phyloP scores from a whole-genome alignment of 768 basidiomycete genomes.

The Mycena indigotica region DNA sequence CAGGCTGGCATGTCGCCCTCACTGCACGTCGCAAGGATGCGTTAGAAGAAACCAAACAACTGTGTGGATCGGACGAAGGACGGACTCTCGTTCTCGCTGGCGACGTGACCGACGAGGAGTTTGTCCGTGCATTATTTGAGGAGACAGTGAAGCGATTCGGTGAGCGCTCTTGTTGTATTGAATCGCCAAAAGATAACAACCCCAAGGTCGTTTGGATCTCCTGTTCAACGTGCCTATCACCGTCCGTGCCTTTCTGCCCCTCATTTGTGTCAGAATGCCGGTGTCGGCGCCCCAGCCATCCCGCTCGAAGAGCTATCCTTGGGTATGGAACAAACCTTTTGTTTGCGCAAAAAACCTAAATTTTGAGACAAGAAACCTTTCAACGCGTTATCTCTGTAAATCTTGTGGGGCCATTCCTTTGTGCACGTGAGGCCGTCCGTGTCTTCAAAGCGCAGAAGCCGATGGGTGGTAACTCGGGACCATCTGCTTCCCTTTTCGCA shows the following conservation, averaged over 20 bases:
- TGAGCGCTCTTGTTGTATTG: constrained; percentile 24
- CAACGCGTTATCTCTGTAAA: constrained; percentile 71
- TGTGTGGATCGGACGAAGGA: constrained; percentile 37
- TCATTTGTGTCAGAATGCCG: constrained; percentile 64
- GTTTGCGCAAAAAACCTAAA: background rate
- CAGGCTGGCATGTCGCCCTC: constrained; percentile 70
- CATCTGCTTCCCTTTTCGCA: too few species aligned
- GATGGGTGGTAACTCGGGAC: too few species aligned
- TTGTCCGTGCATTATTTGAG: constrained; percentile 63
- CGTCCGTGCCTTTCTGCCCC: background rate
- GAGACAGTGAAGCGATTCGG: constrained; percentile 60
- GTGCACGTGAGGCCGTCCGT: constrained; percentile 72
- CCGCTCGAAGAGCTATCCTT: constrained; percentile 65
- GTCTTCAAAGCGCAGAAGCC: constrained; percentile 76
- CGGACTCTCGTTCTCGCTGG: constrained; percentile 53
- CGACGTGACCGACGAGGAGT: constrained; percentile 64
- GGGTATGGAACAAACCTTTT: background rate
- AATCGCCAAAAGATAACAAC: background rate
- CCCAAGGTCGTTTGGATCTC: constrained; percentile 65
- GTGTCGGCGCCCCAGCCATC: constrained; percentile 49
- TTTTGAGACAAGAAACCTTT: constrained; percentile 47
- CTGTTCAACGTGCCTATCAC: constrained; percentile 69
- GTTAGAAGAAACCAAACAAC: constrained; percentile 56
- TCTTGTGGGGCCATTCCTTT: constrained; percentile 71
- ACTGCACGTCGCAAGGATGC: constrained; percentile 62